Base-by-base conservation (phyloP, 2,329 filamentous ascomycete species). In the Colletotrichum sp. region DNA sequence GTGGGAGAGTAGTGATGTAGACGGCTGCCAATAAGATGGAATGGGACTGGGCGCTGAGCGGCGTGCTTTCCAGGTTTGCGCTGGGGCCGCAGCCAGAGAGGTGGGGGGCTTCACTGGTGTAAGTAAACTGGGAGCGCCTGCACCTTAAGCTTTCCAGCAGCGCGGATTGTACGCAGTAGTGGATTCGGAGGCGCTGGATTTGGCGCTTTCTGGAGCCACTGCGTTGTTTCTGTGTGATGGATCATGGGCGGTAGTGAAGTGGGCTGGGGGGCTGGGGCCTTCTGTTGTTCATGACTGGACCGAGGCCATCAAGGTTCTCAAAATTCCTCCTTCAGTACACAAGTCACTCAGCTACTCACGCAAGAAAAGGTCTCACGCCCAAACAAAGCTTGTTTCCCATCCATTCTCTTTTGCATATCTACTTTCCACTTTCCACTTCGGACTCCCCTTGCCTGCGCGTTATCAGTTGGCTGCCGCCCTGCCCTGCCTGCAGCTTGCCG, bases 131-230 rank as follows among this genome's bases (percentile, higher is more conserved):
- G 68, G 52, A 72, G 62, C 39, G 34, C 24, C 60, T 72, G 69
- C 57, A 52, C 73, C 73, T 65, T 76, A 76, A 76, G 64, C 73
- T 76, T 73, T 69, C 70, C 16, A 60, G 52, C 73, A 49, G 73
- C 36, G 63, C 49, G 30, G 62, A 57, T 72, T 30, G 10, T 21
- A 34, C 59, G 59, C 59, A 63, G 18, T 39, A 70, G 64, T 76
- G 73, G 70, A 64, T 64, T 76, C 18, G 64, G 57, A 52, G 52
- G 70, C 44, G 30, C 62, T 55, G 68, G 21, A 16, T 64, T 62
- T 67, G 68, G 62, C 69, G 63, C 69, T 68, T 62, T 72, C 36
- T 52, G 68, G 68, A 72, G 62, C 68, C 55, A 52, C 30, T 76
- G 73, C 59, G 73, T 73, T 73, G 69, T 76, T 72, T 73, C 70